phyloP scores from a whole-genome alignment of 352 stramenopile genomes.

The Pythium insidiosum region DNA sequence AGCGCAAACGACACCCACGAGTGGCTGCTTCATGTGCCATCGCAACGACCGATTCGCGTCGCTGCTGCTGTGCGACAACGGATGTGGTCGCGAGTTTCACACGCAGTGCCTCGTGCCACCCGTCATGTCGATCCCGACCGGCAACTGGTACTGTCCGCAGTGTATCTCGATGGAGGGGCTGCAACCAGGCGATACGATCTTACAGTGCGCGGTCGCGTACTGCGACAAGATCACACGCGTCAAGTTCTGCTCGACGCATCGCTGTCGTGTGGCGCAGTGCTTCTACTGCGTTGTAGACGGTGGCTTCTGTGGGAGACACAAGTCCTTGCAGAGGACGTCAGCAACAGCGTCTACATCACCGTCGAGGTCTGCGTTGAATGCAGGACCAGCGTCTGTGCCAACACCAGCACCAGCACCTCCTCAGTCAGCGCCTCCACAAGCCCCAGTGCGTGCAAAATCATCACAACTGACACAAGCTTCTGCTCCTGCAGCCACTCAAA shows the following conservation, averaged over 20 bases:
- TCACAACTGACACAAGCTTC: no score
- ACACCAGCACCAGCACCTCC: no score
- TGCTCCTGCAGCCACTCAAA: no score
- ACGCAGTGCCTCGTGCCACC: constrained; percentile 34
- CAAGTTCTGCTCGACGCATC: constrained; percentile 28
- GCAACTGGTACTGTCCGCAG: constrained; percentile 38
- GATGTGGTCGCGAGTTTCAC: constrained; percentile 45
- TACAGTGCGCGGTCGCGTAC: constrained; percentile 20
- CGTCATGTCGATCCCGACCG: constrained; percentile 33
- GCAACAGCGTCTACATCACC: no score
- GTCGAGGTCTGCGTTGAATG: no score
- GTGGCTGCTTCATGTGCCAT: constrained; percentile 19
- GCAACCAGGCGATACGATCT: constrained; percentile 13
- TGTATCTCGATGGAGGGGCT: constrained; percentile 21
- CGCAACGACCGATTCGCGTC: constrained; percentile 32
- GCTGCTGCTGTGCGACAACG: constrained; percentile 43
- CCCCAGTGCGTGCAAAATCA: no score
- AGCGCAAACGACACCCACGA: background rate
- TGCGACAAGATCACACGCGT: constrained; percentile 33
- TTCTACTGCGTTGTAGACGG: constrained; percentile 18
- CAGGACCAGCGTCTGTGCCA: no score
- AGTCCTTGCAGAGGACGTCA: no score
- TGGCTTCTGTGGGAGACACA: constrained; percentile 27
- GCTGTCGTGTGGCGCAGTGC: constrained; percentile 20
- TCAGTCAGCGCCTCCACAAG: no score